phyloP scores from a whole-genome alignment of 169 alveolate genomes.

The Cryptosporidium baileyi region DNA sequence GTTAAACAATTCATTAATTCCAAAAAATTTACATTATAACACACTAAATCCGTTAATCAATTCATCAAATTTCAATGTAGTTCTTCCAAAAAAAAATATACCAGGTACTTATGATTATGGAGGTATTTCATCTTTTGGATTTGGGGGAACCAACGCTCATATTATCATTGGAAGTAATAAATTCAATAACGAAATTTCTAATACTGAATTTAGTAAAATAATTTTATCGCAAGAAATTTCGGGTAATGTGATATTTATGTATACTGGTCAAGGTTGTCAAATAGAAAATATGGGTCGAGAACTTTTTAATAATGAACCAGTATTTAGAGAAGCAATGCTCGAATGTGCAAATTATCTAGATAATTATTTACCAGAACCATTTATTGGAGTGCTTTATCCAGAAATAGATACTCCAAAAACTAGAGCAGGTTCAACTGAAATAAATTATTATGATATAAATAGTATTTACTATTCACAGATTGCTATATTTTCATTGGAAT shows the following conservation, averaged over 20 bases:
- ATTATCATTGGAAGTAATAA: neutral
- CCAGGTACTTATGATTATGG: neutral
- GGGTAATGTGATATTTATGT: neutral
- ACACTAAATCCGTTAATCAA: conserved; percentile 67
- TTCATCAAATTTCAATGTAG: conserved; percentile 71
- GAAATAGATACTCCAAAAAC: conserved; percentile 49
- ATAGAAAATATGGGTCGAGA: conserved; percentile 52
- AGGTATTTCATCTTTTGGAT: conserved; percentile 66
- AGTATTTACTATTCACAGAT: conserved; percentile 44
- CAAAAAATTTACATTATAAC: conserved; percentile 45
- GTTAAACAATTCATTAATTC: conserved; percentile 4
- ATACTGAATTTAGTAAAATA: neutral
- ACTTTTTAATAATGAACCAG: conserved; percentile 36
- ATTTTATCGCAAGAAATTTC: neutral
- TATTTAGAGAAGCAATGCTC: conserved; percentile 32
- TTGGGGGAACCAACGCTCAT: conserved; percentile 67
- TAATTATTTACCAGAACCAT: conserved; percentile 40
- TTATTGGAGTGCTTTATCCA: conserved; percentile 30
- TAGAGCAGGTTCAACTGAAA: conserved; percentile 39
- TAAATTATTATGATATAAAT: conserved; percentile 15
- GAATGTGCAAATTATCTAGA: conserved; percentile 40
- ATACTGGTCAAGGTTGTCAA: conserved; percentile 68
- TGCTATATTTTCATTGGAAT: conserved; percentile 61
- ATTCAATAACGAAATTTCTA: neutral
- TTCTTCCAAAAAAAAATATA: conserved; percentile 69